A percentile compares a stretch with the other conserved stretches of the same genome.
phyloP scores from a whole-genome alignment of 2,329 filamentous ascomycete genomes.

The Fusarium luffae region DNA sequence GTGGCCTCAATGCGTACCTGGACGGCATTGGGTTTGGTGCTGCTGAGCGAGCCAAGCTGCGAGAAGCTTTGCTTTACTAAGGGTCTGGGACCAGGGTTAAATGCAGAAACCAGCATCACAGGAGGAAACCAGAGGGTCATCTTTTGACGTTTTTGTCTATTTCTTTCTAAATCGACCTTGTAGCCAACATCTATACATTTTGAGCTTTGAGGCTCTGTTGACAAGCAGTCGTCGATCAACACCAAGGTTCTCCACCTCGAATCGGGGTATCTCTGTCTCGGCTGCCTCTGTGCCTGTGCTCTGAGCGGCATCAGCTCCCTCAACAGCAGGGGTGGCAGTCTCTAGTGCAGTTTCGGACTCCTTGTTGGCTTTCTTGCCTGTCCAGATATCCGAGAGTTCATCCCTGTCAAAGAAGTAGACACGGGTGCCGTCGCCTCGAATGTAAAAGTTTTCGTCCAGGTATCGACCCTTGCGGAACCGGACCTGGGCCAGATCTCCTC shows the following conservation, averaged over 20 bases:
- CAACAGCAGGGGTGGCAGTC: slow-evolving; percentile 1
- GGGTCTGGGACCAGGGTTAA: background rate
- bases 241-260: slow-evolving; percentile 82
- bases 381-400: slow-evolving; percentile 85
- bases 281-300: slow-evolving; percentile 29
- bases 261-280: slow-evolving; percentile 52
- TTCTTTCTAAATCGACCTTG: slow-evolving; percentile 83
- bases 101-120: background rate
- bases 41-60: slow-evolving; percentile 55
- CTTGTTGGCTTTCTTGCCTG: slow-evolving; percentile 52
- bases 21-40: slow-evolving; percentile 67
- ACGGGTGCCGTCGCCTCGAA: slow-evolving; percentile 91
- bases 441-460: slow-evolving; percentile 96
- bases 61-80: slow-evolving; percentile 57
- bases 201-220: slow-evolving; percentile 88
- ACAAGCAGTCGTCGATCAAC: slow-evolving; percentile 90
- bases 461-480: slow-evolving; percentile 96
- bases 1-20: slow-evolving; percentile 74
- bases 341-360: slow-evolving; percentile 24
- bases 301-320: slow-evolving; percentile 6
- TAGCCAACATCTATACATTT: slow-evolving; percentile 99
- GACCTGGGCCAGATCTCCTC: slow-evolving; percentile 95
- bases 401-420: slow-evolving; percentile 97
- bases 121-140: background rate
- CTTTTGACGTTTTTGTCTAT: slow-evolving; percentile 51